Evolutionary conservation across 2,329 filamentous ascomycete species (phyloP).

Genomic region (Epichloe scottii): DNA sequence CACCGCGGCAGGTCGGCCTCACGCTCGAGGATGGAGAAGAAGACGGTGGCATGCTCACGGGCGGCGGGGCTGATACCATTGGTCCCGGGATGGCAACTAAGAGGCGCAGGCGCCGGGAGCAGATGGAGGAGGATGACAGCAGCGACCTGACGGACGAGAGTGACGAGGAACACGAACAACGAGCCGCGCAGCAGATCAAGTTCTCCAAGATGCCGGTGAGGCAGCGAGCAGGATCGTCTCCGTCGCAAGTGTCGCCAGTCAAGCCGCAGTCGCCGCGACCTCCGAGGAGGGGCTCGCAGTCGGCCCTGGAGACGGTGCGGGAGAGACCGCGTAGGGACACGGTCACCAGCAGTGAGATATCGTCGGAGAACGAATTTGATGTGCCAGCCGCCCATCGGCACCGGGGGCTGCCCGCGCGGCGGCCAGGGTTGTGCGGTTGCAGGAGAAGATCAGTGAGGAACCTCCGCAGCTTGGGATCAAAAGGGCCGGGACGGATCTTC

Average conservation of each 20-base stretch:
- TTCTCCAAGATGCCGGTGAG: constrained; percentile 93
- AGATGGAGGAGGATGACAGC: constrained; percentile 75
- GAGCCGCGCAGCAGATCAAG: constrained; percentile 80
- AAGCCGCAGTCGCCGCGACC: constrained; percentile 41
- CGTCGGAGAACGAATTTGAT: constrained; percentile 70
- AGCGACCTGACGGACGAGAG: constrained; percentile 77
- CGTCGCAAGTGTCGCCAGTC: constrained; percentile 55
- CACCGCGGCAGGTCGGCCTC: constrained; percentile 49
- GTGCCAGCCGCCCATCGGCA: constrained; percentile 51
- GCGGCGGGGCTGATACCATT: constrained; percentile 53
- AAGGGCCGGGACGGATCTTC: constrained; percentile 35
- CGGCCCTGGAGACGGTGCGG: constrained; percentile 56
- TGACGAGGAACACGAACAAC: constrained; percentile 62
- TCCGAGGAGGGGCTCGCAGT: constrained; percentile 55
- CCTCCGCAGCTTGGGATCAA: constrained; percentile 24
- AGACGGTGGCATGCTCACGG: constrained; percentile 59
- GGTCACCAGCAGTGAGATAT: constrained; percentile 71
- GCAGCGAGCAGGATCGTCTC: constrained; percentile 76
- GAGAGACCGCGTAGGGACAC: constrained; percentile 61
- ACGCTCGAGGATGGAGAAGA: constrained; percentile 60
- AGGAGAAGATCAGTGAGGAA: constrained; percentile 27
- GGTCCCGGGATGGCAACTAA: constrained; percentile 56
- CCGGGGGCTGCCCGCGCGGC: constrained; percentile 48
- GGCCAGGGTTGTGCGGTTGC: constrained; percentile 26
- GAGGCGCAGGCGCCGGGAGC: constrained; percentile 54